Conservation (phyloP, 2,329 filamentous ascomycete genomes). For the Penicillium crustosum region DNA sequence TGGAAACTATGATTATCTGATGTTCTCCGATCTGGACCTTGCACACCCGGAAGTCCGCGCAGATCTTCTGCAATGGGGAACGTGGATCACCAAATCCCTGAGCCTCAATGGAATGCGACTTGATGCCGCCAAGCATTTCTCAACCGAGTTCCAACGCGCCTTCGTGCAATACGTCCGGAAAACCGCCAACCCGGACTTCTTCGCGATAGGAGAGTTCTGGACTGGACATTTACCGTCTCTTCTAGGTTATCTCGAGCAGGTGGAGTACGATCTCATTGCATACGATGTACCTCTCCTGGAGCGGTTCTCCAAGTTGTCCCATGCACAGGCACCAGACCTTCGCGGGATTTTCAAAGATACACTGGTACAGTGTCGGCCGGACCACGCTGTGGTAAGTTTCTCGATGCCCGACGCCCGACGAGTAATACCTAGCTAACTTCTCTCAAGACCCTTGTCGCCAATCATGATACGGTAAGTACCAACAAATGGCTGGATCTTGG, state of each 20-base stretch:
- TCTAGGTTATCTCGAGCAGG: conserved; percentile 56
- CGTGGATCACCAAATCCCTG: conserved; percentile 64
- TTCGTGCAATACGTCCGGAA: conserved; percentile 61
- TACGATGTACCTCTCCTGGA: conserved; percentile 70
- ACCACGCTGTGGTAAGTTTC: conserved; percentile 46
- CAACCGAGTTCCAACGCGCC: conserved; percentile 63
- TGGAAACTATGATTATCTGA: conserved; percentile 68
- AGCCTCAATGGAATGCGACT: conserved; percentile 66
- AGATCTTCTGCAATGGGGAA: conserved; percentile 66
- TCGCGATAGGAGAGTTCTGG: conserved; percentile 72
- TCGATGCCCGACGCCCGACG: not conserved
- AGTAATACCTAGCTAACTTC: conserved; percentile 8
- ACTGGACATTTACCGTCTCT: conserved; percentile 58
- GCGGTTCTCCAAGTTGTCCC: conserved; percentile 63
- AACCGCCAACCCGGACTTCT: conserved; percentile 54
- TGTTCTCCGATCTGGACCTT: conserved; percentile 72
- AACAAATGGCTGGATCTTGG: not conserved
- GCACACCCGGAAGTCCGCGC: conserved; percentile 60
- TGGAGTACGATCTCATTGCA: conserved; percentile 59
- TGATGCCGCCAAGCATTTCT: conserved; percentile 73
- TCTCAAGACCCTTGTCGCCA: conserved; percentile 21
- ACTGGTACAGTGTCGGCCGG: conserved; percentile 55
- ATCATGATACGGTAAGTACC: conserved; percentile 27
- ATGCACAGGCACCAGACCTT: conserved; percentile 58
- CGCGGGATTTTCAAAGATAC: conserved; percentile 63